A percentile compares a stretch with the other conserved stretches of the same genome.
phyloP scores from a whole-genome alignment of 768 basidiomycete species.

The Boletellus emodensis region DNA sequence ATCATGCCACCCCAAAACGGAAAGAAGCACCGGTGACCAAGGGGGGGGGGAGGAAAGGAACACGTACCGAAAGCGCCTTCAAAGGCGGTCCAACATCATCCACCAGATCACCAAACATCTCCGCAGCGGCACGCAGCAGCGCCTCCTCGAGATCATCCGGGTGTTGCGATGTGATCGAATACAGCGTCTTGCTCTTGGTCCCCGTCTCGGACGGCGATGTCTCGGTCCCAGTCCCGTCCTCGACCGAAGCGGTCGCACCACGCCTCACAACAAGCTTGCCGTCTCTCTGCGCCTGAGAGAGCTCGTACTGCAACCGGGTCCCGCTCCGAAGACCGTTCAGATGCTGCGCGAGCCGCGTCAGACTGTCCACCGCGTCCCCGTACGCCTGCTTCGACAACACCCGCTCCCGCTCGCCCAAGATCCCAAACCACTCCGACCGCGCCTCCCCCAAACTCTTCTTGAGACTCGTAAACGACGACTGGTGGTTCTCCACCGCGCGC shows the following conservation, averaged over 20 bases:
- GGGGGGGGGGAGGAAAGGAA: not conserved
- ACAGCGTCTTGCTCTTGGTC: conserved; percentile 15
- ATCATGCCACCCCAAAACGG: no score
- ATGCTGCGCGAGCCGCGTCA: conserved; percentile 92
- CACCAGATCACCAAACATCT: conserved; percentile 73
- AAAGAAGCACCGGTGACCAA: no score
- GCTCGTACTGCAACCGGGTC: conserved; percentile 76
- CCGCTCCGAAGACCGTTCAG: conserved; percentile 85
- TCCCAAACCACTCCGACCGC: conserved; percentile 70
- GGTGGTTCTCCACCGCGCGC: conserved; percentile 79
- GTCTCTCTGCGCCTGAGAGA: conserved; percentile 57
- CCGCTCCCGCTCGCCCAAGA: conserved; percentile 22
- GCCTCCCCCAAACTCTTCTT: conserved; percentile 86
- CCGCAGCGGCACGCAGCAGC: conserved; percentile 50
- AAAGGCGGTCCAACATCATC: conserved; percentile 78
- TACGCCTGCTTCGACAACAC: conserved; percentile 54
- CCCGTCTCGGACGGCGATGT: conserved; percentile 11
- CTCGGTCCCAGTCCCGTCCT: not conserved
- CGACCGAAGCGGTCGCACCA: conserved; percentile 22
- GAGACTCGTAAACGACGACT: conserved; percentile 84
- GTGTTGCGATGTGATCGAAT: conserved; percentile 35
- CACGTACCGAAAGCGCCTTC: conserved; percentile 64
- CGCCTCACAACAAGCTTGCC: conserved; percentile 32
- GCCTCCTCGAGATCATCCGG: conserved; percentile 40
- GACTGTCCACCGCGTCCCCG: conserved; percentile 79